These are phyloP conservation scores for Mycena metata DNA, from an alignment of 768 basidiomycete species.

Conservation along the genomic window DNA sequence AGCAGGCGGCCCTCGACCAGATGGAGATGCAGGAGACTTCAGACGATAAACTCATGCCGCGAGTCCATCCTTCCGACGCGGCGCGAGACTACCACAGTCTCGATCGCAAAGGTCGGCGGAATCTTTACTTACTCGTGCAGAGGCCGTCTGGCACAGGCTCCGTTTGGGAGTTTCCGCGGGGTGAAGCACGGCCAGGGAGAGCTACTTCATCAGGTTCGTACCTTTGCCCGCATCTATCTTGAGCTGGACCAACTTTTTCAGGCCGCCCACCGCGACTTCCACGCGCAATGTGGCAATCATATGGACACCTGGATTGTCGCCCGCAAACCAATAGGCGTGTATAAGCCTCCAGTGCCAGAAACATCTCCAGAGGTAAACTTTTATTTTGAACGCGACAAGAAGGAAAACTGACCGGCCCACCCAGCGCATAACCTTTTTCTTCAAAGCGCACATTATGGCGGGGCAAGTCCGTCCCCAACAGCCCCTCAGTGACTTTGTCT, in stretches of 20 bases:
- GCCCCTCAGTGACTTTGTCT: conserved; percentile 82
- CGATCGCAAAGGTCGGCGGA: conserved; percentile 86
- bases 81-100: conserved; percentile 77
- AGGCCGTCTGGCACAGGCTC: conserved; percentile 61
- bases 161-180: conserved; percentile 88
- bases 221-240: neutral
- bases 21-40: conserved; percentile 71
- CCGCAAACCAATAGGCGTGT: conserved; percentile 87
- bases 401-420: neutral
- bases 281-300: conserved; percentile 77
- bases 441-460: conserved; percentile 93
- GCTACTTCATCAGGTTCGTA: conserved; percentile 80
- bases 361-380: conserved; percentile 53
- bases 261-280: conserved; percentile 82
- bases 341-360: conserved; percentile 61
- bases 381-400: conserved; percentile 1
- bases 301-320: conserved; percentile 98
- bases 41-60: conserved; percentile 71
- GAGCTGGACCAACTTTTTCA: conserved; percentile 45
- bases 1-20: conserved; percentile 71
- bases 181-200: conserved; percentile 72
- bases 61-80: conserved; percentile 72
- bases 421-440: conserved; percentile 88
- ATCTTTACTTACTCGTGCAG: conserved; percentile 88
- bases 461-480: conserved; percentile 81